Percentiles rank a stretch among this genome's conserved stretches.
Conservation (phyloP, 2,329 filamentous ascomycete species). For the Beauveria scarabaeidicola region DNA sequence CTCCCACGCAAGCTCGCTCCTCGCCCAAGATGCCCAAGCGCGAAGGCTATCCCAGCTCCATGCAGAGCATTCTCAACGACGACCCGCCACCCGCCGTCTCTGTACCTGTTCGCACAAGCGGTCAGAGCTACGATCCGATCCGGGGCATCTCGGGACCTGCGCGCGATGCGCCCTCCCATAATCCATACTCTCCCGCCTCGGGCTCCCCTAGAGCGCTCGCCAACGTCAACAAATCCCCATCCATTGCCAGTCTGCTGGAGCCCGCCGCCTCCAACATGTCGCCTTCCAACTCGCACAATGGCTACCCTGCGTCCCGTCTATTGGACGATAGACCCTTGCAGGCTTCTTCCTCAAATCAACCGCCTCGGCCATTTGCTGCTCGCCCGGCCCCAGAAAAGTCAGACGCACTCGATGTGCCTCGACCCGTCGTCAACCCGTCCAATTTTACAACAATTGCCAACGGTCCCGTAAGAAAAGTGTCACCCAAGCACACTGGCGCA, state of each 20-base stretch:
- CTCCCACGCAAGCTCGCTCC: conserved; percentile 24
- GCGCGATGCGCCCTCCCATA: conserved; percentile 52
- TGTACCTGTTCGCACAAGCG: conserved; percentile 52
- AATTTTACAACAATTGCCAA: conserved; percentile 34
- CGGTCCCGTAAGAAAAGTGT: conserved; percentile 36
- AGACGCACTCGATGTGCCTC: conserved; percentile 27
- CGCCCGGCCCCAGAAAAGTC: conserved; percentile 24
- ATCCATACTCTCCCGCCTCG: conserved; percentile 36
- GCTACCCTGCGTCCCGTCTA: conserved; percentile 19
- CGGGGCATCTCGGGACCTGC: conserved; percentile 58
- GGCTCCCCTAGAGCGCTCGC: conserved; percentile 40
- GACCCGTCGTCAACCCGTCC: conserved; percentile 29
- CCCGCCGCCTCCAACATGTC: conserved; percentile 26
- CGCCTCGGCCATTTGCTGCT: conserved; percentile 22
- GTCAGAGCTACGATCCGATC: conserved; percentile 85
- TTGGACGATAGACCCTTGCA: conserved; percentile 31
- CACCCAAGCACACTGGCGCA: conserved; percentile 36
- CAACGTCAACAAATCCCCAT: conserved; percentile 55
- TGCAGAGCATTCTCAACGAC: conserved; percentile 49
- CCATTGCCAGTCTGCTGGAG: conserved; percentile 84
- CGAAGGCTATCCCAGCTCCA: conserved; percentile 41
- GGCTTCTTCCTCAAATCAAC: conserved; percentile 34
- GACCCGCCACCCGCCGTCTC: conserved; percentile 35
- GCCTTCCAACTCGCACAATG: conserved; percentile 18
- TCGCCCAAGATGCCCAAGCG: conserved; percentile 43